These are phyloP conservation scores for Sarocladiaceae sp. DNA, from an alignment of 2,329 filamentous ascomycete species.

Conservation along the genomic window DNA sequence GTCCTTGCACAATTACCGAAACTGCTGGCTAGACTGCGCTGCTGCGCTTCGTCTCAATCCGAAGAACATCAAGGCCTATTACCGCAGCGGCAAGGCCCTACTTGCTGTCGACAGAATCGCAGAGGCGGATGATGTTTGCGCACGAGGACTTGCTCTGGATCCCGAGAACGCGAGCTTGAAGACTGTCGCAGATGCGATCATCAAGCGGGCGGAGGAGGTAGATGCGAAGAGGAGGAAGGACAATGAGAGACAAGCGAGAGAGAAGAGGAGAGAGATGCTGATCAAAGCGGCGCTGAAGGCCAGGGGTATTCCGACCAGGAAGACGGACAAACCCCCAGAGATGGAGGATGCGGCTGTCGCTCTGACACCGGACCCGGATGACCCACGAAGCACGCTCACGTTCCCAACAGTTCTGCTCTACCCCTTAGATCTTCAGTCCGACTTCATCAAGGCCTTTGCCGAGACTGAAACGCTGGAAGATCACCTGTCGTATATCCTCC, in stretches of 20 bases:
- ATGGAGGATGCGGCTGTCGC: constrained; percentile 77
- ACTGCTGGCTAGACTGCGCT: constrained; percentile 80
- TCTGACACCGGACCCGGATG: constrained; percentile 68
- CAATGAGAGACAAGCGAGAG: constrained; percentile 48
- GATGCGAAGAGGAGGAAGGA: constrained; percentile 53
- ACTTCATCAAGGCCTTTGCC: constrained; percentile 84
- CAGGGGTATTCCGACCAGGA: constrained; percentile 64
- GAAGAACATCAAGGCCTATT: constrained; percentile 83
- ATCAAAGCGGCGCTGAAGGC: constrained; percentile 63
- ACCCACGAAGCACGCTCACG: constrained; percentile 65
- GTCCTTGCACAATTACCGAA: constrained; percentile 82
- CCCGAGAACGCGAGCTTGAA: constrained; percentile 63
- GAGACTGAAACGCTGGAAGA: constrained; percentile 73
- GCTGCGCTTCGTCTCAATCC: constrained; percentile 74
- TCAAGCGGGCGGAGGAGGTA: constrained; percentile 50
- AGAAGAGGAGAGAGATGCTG: constrained; percentile 53
- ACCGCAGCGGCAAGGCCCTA: constrained; percentile 75
- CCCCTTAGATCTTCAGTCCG: constrained; percentile 73
- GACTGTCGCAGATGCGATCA: constrained; percentile 58
- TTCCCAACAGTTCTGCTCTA: constrained; percentile 86
- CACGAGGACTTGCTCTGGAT: constrained; percentile 70
- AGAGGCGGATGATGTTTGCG: constrained; percentile 78
- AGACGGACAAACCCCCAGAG: constrained; percentile 70
- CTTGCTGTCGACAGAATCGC: constrained; percentile 71
- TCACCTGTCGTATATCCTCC: constrained; percentile 82